Evolutionary conservation across 108 stramenopile genomes (phyloP).

Genomic region (Pseudonitzschia multiseries): DNA sequence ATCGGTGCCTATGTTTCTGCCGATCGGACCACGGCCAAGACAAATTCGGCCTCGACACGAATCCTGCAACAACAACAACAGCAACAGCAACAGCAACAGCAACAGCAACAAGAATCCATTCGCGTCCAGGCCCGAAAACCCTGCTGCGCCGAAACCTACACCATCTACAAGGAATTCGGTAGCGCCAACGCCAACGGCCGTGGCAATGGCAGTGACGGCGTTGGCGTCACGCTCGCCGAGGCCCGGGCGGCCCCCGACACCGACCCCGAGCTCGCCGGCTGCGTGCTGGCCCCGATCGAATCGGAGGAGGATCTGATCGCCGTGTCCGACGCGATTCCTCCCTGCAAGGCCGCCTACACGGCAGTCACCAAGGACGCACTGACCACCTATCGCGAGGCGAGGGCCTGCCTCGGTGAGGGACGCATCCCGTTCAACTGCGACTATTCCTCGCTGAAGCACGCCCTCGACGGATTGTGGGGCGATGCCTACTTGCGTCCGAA

Average conservation of each 20-base stretch:
- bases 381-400: background rate
- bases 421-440: constrained; percentile 1
- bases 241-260: background rate
- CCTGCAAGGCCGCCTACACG: constrained; percentile 12
- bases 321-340: background rate
- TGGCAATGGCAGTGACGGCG: too few species aligned
- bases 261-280: background rate
- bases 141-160: background rate
- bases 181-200: too few species aligned
- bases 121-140: background rate
- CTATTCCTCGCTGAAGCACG: background rate
- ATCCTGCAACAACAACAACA: background rate
- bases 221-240: constrained; percentile 9
- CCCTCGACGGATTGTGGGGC: background rate
- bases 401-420: background rate
- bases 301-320: background rate
- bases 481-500: too few species aligned
- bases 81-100: too few species aligned
- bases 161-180: constrained; percentile 5
- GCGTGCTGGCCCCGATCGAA: background rate
- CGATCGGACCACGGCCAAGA: too few species aligned
- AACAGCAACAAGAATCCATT: background rate
- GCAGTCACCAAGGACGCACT: background rate
- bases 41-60: too few species aligned
- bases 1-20: too few species aligned